Percentiles rank a stretch among this genome's conserved stretches.
Conservation (phyloP, 2,329 filamentous ascomycete species). For the Apiospora sp. region DNA sequence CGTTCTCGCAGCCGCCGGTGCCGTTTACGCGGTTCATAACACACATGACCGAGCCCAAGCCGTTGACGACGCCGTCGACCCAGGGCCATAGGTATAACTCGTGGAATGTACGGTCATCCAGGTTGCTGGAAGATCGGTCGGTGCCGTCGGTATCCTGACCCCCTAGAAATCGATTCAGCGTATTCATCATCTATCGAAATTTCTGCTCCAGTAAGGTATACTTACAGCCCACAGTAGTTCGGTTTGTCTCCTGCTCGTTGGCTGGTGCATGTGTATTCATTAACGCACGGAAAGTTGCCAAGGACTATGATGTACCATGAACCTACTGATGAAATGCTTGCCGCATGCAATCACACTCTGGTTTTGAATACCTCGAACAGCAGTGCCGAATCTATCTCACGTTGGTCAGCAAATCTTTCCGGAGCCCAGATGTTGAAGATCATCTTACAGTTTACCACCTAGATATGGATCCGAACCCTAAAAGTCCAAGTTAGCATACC, state of each 20-base stretch:
- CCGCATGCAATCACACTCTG: neutral
- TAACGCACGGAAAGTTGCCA: too few species aligned
- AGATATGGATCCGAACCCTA: neutral
- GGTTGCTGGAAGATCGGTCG: constrained; percentile 27
- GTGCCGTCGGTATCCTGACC: neutral
- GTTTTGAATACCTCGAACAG: neutral
- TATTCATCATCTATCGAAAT: too few species aligned
- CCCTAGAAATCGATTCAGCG: too few species aligned
- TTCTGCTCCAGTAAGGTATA: too few species aligned
- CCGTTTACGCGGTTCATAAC: constrained; percentile 38
- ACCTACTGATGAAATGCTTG: neutral
- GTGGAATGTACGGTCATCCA: constrained; percentile 37
- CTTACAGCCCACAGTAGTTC: constrained; percentile 9
- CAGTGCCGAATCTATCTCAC: neutral
- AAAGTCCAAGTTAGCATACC: too few species aligned
- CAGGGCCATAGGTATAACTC: constrained; percentile 39
- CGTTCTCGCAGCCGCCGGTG: constrained; percentile 37
- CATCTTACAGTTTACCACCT: neutral
- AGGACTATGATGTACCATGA: too few species aligned
- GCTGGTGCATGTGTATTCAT: too few species aligned
- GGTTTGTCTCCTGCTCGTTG: constrained; percentile 31
- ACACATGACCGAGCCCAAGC: constrained; percentile 37
- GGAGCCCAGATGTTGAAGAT: too few species aligned
- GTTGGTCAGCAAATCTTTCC: too few species aligned
- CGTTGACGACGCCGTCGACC: constrained; percentile 33